Percentiles rank a stretch among this genome's conserved stretches.
Evolutionary conservation across 192 early-diverging fungal species (phyloP).

Genomic region (Bifiguratus adelaidae): DNA sequence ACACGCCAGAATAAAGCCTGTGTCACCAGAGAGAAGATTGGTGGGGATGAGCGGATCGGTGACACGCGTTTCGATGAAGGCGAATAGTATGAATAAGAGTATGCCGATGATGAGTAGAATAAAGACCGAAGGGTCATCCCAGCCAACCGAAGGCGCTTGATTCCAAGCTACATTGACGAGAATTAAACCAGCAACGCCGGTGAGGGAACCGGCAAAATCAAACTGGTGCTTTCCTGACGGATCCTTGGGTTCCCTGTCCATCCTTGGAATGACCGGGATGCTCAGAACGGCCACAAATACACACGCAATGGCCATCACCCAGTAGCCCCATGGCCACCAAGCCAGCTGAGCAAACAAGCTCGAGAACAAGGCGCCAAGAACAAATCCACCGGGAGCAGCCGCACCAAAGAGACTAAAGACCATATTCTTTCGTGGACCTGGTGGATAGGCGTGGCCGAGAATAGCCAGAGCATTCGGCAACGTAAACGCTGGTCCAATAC

Average conservation of each 20-base stretch:
- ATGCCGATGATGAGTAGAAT: slow-evolving; percentile 2
- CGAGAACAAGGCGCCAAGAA: slow-evolving; percentile 4
- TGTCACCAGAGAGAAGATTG: neutral
- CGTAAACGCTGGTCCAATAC: slow-evolving; percentile 17
- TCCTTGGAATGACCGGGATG: neutral
- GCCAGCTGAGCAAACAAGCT: slow-evolving; percentile 6
- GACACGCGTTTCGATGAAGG: slow-evolving; percentile 1
- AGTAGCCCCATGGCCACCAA: slow-evolving; percentile 4
- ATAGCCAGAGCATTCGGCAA: slow-evolving; percentile 24
- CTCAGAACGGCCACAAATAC: slow-evolving; percentile 2
- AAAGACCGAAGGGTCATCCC: slow-evolving; percentile 1
- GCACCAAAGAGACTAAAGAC: slow-evolving; percentile 4
- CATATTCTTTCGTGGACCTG: slow-evolving; percentile 1
- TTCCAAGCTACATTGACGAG: slow-evolving; percentile 3
- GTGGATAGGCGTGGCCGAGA: slow-evolving; percentile 1
- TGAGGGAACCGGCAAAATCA: slow-evolving; percentile 3
- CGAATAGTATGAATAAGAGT: slow-evolving; percentile 1
- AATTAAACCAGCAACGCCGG: neutral
- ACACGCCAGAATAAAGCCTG: slow-evolving; percentile 3
- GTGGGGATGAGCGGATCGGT: slow-evolving; percentile 1
- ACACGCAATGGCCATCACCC: slow-evolving; percentile 1
- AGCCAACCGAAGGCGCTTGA: slow-evolving; percentile 5
- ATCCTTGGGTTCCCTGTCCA: slow-evolving; percentile 1
- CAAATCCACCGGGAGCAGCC: slow-evolving; percentile 1
- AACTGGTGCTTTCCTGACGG: neutral